phyloP scores from a whole-genome alignment of 2,329 filamentous ascomycete genomes.

The Pestalotiopsis sp. region DNA sequence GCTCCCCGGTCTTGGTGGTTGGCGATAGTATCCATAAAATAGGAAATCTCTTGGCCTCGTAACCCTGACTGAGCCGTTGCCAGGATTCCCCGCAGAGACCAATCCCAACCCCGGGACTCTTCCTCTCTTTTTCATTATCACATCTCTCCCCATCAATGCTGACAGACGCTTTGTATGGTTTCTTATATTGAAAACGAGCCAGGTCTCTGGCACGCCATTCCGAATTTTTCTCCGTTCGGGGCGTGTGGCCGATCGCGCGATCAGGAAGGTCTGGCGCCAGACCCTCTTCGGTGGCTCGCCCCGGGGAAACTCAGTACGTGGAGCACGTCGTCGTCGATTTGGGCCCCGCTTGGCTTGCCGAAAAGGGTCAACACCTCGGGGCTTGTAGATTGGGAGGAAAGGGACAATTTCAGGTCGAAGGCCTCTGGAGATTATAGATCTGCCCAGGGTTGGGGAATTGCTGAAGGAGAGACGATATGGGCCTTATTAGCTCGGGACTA shows the following conservation, averaged over 20 bases:
- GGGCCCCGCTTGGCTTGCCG: constrained; percentile 5
- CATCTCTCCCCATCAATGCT: background rate
- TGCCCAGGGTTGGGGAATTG: background rate
- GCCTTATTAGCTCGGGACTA: background rate
- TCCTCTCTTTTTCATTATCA: background rate
- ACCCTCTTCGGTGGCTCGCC: constrained; percentile 2
- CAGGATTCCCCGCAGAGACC: background rate
- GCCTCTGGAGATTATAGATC: too few relatives aligned
- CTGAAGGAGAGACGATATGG: background rate
- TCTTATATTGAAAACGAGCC: background rate
- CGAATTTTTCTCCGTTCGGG: constrained; percentile 6
- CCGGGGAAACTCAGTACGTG: background rate
- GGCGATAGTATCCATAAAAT: background rate
- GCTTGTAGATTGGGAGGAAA: too few relatives aligned
- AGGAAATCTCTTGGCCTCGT: background rate
- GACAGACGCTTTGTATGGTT: background rate
- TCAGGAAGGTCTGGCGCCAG: constrained; percentile 2
- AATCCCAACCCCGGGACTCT: background rate
- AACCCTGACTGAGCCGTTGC: background rate
- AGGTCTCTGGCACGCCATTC: background rate
- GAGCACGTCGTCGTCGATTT: background rate
- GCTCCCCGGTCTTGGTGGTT: too few relatives aligned
- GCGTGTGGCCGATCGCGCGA: constrained; percentile 9
- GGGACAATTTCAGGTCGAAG: too few relatives aligned
- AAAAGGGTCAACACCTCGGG: constrained; percentile 8